phyloP scores from a whole-genome alignment of 2,329 filamentous ascomycete species.

The Penicillium brasilianum region DNA sequence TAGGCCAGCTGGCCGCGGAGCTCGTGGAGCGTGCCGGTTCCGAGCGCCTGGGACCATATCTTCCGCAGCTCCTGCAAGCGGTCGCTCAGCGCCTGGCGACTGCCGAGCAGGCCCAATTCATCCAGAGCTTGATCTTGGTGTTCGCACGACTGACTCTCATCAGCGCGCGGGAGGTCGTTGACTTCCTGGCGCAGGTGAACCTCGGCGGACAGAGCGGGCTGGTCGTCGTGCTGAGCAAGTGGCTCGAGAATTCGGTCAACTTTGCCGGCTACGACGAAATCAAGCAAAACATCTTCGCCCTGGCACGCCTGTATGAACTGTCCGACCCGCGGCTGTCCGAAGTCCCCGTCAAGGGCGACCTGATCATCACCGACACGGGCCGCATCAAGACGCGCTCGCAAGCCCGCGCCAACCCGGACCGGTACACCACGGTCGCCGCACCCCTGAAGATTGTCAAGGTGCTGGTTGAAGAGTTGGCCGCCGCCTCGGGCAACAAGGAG shows the following conservation, averaged over 20 bases:
- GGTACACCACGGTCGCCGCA: constrained; percentile 84
- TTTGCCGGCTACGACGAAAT: constrained; percentile 99
- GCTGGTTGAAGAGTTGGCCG: constrained; percentile 86
- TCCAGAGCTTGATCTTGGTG: constrained; percentile 93
- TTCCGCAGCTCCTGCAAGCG: constrained; percentile 84
- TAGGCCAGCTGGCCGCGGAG: constrained; percentile 90
- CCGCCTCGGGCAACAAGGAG: constrained; percentile 67
- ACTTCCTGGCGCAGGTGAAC: constrained; percentile 84
- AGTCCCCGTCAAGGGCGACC: constrained; percentile 87
- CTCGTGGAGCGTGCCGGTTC: constrained; percentile 94
- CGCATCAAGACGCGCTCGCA: constrained; percentile 93
- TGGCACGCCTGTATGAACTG: constrained; percentile 87
- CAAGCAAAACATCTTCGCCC: constrained; percentile 90
- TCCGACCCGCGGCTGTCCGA: constrained; percentile 79
- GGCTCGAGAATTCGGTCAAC: constrained; percentile 94
- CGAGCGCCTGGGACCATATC: constrained; percentile 85
- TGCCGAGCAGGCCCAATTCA: constrained; percentile 84
- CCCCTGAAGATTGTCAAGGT: constrained; percentile 96
- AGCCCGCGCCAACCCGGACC: constrained; percentile 84
- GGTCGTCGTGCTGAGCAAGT: constrained; percentile 87
- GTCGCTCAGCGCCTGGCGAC: constrained; percentile 84
- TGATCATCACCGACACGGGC: constrained; percentile 78
- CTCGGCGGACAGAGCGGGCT: constrained; percentile 79
- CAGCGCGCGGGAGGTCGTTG: constrained; percentile 85
- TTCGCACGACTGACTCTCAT: constrained; percentile 88